Base-by-base conservation (phyloP, 768 basidiomycete species). In the Dendrothele bispora region DNA sequence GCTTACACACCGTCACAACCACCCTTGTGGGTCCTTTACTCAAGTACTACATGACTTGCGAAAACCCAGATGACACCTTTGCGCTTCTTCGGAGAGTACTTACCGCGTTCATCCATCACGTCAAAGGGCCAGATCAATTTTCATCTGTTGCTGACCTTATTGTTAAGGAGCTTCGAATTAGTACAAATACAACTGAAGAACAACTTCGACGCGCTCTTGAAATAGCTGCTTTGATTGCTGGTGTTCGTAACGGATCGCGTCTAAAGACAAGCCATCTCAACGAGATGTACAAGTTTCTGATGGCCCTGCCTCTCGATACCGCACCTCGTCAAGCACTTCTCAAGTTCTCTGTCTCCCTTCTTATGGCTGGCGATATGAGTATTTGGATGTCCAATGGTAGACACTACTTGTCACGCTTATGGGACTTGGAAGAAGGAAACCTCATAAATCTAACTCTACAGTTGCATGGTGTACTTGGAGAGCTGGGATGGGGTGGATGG, bases 91-190 rank as follows among this genome's bases (percentile, higher is more conserved):
- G 88, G 7, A 82, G 91, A 27, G 69, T 86, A 1, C 67, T 92
- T 2, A 95, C 91, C 0, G 84, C 91, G 1, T 67, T 92, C 10
- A 81, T 88, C 17, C 94, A 95, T 59, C 91, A 95, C 56, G 84
- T 86, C 62, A 86, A 85, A 54, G 74, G 73, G 20, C 66, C 85
- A 1, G 82, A 86, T 20, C 77, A 84, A 40, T 91, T 88, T 60
- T 60, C 74, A 4, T 57, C 74, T 0, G 54, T 90, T 2, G 75
- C 77, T 2, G 81, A 88, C 15, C 55, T 79, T 8, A 55, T 91
- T 3, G 59, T 82, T 1, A 60, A 69, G 24, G 65, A 66, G 34
- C 52, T 59, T 12, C 35, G 55, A 1, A 30, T 52, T 14, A 48
- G 63, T 27, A 39, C 46, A 29, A 35, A 50, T 5, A 50, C 44